phyloP scores from a whole-genome alignment of 2,329 filamentous ascomycete species.

The Colletotrichum phormii region DNA sequence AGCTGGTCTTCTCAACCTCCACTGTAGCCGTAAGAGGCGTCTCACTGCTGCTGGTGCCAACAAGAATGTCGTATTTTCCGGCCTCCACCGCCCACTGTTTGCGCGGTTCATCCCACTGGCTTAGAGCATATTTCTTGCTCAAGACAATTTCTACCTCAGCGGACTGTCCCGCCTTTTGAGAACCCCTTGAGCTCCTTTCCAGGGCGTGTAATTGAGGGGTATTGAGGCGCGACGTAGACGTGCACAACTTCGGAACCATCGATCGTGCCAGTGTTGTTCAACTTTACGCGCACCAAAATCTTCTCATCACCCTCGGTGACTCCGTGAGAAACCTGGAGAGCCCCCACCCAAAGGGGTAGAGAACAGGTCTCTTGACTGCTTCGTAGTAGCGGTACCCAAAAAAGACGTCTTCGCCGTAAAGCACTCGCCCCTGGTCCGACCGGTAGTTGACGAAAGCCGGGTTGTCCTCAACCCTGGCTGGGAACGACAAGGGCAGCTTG shows the following conservation, averaged over 20 bases:
- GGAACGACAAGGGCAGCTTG: conserved; percentile 79
- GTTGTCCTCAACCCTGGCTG: conserved; percentile 71
- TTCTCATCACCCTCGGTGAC: background rate
- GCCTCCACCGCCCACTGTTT: conserved; percentile 3
- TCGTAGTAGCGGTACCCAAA: conserved; percentile 81
- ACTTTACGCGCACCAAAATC: background rate
- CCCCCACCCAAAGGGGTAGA: conserved; percentile 77
- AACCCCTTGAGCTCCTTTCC: conserved; percentile 64
- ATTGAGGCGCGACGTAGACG: conserved; percentile 55
- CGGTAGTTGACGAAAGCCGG: conserved; percentile 75
- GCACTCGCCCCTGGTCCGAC: conserved; percentile 71
- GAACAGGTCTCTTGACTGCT: conserved; percentile 51
- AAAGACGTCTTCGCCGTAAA: conserved; percentile 80
- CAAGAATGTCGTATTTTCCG: conserved; percentile 1
- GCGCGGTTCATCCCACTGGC: conserved; percentile 11
- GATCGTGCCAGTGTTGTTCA: background rate
- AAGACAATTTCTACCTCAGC: background rate
- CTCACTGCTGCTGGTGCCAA: background rate
- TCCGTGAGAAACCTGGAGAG: conserved; percentile 58
- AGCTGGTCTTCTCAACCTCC: background rate
- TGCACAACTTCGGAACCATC: conserved; percentile 36
- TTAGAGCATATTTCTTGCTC: background rate
- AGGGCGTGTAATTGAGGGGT: conserved; percentile 51
- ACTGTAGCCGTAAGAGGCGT: background rate
- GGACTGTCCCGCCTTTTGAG: conserved; percentile 61